Evolutionary conservation across 73 alveolate genomes (phyloP).

Genomic region (Paramecium biaurelia): DNA sequence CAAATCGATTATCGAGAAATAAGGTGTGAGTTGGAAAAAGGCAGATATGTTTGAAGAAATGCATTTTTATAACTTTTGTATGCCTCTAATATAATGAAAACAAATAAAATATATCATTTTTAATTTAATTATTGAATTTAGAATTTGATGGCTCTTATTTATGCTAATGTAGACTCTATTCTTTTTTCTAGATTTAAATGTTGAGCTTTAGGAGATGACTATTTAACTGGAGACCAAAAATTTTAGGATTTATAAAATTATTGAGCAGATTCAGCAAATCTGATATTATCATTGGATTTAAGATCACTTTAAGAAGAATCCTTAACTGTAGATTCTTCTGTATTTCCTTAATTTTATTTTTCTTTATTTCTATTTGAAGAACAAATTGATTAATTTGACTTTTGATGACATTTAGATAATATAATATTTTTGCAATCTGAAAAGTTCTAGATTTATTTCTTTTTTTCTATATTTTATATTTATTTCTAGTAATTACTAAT

Average conservation of each 20-base stretch:
- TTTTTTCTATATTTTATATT: neutral
- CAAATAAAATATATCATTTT: neutral
- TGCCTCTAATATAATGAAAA: slow-evolving; percentile 69
- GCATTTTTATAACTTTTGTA: slow-evolving; percentile 89
- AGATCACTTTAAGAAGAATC: neutral
- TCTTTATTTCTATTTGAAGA: neutral
- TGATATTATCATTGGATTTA: neutral
- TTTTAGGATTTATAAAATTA: neutral
- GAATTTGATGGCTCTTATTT: neutral
- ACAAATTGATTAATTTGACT: neutral
- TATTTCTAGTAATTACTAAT: neutral
- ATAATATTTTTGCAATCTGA: neutral
- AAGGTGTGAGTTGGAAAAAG: slow-evolving; percentile 93
- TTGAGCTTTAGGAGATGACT: neutral
- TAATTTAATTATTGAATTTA: neutral
- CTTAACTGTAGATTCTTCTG: neutral
- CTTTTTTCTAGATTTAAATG: neutral
- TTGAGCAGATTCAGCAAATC: neutral
- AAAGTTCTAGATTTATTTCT: neutral
- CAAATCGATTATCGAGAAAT: slow-evolving; percentile 80
- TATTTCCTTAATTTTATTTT: neutral
- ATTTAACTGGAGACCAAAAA: slow-evolving; percentile 1
- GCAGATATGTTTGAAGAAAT: slow-evolving; percentile 85
- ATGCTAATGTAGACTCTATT: neutral
- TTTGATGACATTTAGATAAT: neutral